Evolutionary conservation across 139 green algal genomes (phyloP).

Genomic region (Chlorella sp.): DNA sequence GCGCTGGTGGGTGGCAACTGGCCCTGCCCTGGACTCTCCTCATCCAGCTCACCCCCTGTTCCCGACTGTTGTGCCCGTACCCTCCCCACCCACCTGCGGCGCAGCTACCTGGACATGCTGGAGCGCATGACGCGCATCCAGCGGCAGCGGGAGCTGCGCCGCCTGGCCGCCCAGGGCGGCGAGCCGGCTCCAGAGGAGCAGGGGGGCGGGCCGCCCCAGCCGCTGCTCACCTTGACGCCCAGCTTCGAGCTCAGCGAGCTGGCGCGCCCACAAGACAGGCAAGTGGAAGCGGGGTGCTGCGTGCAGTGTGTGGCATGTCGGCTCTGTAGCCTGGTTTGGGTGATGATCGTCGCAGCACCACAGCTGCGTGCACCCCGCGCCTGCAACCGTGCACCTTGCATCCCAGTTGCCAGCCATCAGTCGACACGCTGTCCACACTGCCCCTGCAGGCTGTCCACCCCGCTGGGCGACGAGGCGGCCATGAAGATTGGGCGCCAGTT

Average conservation of each 20-base stretch:
- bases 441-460: background rate
- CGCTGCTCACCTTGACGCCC: conserved; percentile 27
- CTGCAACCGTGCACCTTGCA: background rate
- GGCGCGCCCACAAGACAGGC: conserved; percentile 13
- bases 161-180: background rate
- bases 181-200: background rate
- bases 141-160: conserved; percentile 4
- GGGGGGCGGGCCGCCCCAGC: background rate
- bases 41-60: background rate
- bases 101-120: conserved; percentile 33
- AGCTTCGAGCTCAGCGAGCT: conserved; percentile 31
- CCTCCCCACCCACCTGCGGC: background rate
- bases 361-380: background rate
- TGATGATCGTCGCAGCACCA: no score
- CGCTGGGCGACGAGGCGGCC: conserved; percentile 35
- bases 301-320: background rate
- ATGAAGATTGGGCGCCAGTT: conserved; percentile 3
- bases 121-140: conserved; percentile 6
- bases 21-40: background rate
- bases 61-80: background rate
- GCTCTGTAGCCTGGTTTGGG: background rate
- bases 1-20: no score
- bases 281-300: background rate
- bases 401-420: no score
- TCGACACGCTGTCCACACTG: background rate